Evolutionary conservation across 768 basidiomycete genomes (phyloP).

Genomic region (Russula griseocarnosa): DNA sequence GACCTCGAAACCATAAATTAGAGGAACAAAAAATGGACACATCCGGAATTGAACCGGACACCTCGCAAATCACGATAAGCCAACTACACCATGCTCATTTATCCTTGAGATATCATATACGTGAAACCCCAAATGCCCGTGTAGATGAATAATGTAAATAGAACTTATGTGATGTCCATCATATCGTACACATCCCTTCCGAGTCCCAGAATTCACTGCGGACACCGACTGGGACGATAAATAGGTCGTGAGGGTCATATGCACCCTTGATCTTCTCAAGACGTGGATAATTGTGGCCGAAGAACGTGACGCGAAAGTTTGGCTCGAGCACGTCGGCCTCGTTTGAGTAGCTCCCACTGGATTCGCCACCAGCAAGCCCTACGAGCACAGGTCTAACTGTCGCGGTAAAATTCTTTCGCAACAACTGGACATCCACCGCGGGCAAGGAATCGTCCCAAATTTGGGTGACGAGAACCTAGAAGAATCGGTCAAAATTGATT

Average conservation of each 20-base stretch:
- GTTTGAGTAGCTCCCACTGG: slow-evolving; percentile 37
- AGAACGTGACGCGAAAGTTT: slow-evolving; percentile 36
- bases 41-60: not conserved
- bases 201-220: slow-evolving; percentile 37
- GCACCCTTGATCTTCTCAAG: slow-evolving; percentile 34
- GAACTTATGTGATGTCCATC: not conserved
- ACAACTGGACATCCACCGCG: slow-evolving; percentile 24
- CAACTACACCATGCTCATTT: slow-evolving; percentile 14
- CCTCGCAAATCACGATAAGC: slow-evolving; percentile 11
- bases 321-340: slow-evolving; percentile 37
- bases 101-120: too few relatives aligned
- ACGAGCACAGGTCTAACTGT: slow-evolving; percentile 33
- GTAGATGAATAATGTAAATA: not conserved
- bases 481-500: not conserved
- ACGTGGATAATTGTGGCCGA: slow-evolving; percentile 35
- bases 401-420: slow-evolving; percentile 31
- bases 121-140: too few relatives aligned
- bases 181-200: slow-evolving; percentile 31
- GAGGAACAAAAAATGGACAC: slow-evolving; percentile 8
- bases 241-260: slow-evolving; percentile 37
- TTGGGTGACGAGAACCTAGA: slow-evolving; percentile 4
- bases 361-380: slow-evolving; percentile 31
- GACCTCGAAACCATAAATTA: too few relatives aligned
- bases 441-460: slow-evolving; percentile 8
- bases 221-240: slow-evolving; percentile 35